Evolutionary conservation across 2,329 filamentous ascomycete species (phyloP).

Genomic region (Aspergillus ustus): DNA sequence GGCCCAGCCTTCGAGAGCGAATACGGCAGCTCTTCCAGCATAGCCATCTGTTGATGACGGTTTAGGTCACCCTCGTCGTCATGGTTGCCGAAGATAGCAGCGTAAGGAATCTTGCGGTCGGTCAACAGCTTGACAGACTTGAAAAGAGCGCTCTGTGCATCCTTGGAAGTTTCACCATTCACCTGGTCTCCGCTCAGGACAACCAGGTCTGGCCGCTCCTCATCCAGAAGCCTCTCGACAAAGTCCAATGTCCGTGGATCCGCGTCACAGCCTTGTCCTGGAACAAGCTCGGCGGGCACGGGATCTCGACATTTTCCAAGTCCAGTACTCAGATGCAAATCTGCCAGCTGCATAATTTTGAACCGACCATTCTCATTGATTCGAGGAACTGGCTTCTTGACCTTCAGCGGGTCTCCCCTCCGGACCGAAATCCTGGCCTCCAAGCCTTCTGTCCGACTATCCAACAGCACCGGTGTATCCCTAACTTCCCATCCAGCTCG

Average conservation of each 20-base stretch:
- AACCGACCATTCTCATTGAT: constrained; percentile 90
- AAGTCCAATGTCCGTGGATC: constrained; percentile 92
- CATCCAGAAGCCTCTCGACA: constrained; percentile 78
- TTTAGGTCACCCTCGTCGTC: constrained; percentile 87
- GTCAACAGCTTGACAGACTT: constrained; percentile 87
- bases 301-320: constrained; percentile 83
- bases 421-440: constrained; percentile 79
- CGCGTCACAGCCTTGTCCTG: constrained; percentile 78
- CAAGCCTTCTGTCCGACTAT: constrained; percentile 62
- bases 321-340: constrained; percentile 91
- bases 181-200: constrained; percentile 93
- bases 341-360: constrained; percentile 96
- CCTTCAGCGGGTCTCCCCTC: constrained; percentile 68
- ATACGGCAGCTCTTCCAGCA: constrained; percentile 85
- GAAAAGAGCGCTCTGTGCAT: constrained; percentile 91
- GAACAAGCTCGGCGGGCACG: constrained; percentile 73
- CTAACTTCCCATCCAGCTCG: constrained; percentile 82
- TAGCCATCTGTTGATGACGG: constrained; percentile 77
- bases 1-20: constrained; percentile 86
- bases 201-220: constrained; percentile 92
- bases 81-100: constrained; percentile 95
- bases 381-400: constrained; percentile 72
- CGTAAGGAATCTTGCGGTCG: constrained; percentile 87
- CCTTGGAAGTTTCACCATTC: constrained; percentile 89
- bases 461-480: constrained; percentile 73